Percentiles rank a stretch among this genome's conserved stretches.
These are phyloP conservation scores for Vanrija humicola DNA, from an alignment of 1,284 basidiomycete species.

Conservation along the genomic window DNA sequence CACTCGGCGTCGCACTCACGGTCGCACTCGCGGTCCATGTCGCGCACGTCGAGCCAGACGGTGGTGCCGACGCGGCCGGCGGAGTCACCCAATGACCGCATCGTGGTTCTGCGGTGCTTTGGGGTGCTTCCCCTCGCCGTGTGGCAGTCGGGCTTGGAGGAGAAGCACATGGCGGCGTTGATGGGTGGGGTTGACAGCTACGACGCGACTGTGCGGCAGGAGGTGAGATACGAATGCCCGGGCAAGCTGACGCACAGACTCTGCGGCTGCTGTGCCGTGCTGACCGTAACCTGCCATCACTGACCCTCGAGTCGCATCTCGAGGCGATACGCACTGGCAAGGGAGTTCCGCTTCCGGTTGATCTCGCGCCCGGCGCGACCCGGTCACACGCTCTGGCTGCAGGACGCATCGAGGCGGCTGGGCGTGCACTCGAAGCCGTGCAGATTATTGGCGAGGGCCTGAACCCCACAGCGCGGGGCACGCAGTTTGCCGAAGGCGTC, in stretches of 20 bases:
- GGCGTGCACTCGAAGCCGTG: constrained; percentile 28
- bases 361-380: background rate
- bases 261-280: constrained; percentile 22
- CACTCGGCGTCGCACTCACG: constrained; percentile 9
- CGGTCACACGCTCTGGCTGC: background rate
- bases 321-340: background rate
- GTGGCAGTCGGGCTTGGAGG: constrained; percentile 32
- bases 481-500: constrained; percentile 5
- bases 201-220: constrained; percentile 33
- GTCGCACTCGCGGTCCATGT: background rate
- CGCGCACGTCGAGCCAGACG: background rate
- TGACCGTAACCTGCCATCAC: constrained; percentile 16
- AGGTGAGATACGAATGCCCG: constrained; percentile 20
- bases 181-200: constrained; percentile 39
- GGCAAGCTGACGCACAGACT: constrained; percentile 21
- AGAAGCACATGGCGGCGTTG: constrained; percentile 31
- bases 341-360: constrained; percentile 14
- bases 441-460: constrained; percentile 12
- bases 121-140: constrained; percentile 15
- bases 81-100: constrained; percentile 29
- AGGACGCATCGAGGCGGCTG: constrained; percentile 22
- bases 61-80: background rate
- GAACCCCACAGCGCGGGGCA: background rate
- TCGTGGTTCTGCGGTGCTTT: constrained; percentile 37
- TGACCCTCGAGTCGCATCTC: constrained; percentile 11